Conservation (phyloP, 2,329 filamentous ascomycete genomes). For the Ophiostoma himal-ulmi region DNA sequence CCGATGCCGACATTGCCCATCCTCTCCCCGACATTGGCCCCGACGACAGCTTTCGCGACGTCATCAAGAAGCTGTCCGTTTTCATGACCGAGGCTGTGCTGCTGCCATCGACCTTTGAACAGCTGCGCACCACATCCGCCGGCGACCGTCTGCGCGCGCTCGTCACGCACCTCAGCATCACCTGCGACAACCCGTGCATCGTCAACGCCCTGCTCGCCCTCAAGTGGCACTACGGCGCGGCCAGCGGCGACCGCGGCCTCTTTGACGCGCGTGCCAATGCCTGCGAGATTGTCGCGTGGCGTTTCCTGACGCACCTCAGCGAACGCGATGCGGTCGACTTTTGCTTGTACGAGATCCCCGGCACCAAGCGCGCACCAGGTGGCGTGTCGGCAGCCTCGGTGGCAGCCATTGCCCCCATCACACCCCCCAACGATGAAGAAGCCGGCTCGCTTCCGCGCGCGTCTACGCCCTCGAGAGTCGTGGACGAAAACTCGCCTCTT, state of each 20-base stretch:
- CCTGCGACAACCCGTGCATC: slow-evolving; percentile 62
- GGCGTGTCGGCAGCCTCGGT: slow-evolving; percentile 21
- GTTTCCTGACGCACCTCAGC: slow-evolving; percentile 64
- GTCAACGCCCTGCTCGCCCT: slow-evolving; percentile 70
- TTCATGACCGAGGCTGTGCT: slow-evolving; percentile 59
- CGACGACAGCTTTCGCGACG: slow-evolving; percentile 55
- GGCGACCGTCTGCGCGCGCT: slow-evolving; percentile 53
- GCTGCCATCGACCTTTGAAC: slow-evolving; percentile 65
- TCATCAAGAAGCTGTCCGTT: slow-evolving; percentile 61
- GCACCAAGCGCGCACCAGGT: slow-evolving; percentile 27
- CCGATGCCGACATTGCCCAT: slow-evolving; percentile 28
- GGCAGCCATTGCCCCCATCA: not conserved
- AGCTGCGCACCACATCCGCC: slow-evolving; percentile 61
- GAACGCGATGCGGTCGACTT: slow-evolving; percentile 69
- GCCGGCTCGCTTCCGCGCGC: not conserved
- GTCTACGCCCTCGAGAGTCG: not conserved
- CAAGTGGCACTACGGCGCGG: slow-evolving; percentile 65
- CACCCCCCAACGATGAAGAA: slow-evolving; percentile 19
- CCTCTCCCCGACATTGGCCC: slow-evolving; percentile 51
- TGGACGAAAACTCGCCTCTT: slow-evolving; percentile 24
- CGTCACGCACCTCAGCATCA: slow-evolving; percentile 57
- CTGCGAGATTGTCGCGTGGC: slow-evolving; percentile 77
- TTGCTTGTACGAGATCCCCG: slow-evolving; percentile 66
- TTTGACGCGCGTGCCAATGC: slow-evolving; percentile 64
- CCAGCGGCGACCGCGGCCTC: slow-evolving; percentile 58